A percentile compares a stretch with the other conserved stretches of the same genome.
phyloP scores from a whole-genome alignment of 148 eudicot species.

The Dysphania ambrosioides region DNA sequence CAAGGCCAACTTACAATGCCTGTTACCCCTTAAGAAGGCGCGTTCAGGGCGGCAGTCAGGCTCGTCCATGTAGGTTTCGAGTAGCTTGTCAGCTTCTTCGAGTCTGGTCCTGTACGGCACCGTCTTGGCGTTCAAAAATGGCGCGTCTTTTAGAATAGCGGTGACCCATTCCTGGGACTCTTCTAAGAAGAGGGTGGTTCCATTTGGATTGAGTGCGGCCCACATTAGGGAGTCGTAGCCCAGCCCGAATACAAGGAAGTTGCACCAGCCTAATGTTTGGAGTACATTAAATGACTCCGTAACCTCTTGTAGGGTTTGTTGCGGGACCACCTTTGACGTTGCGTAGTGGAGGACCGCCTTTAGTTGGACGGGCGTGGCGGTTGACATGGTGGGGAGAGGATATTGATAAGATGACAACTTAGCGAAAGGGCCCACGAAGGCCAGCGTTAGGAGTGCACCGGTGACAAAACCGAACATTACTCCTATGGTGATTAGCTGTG shows the following conservation, averaged over 20 bases:
- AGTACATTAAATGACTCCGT: slow-evolving; percentile 29
- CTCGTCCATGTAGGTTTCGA: slow-evolving; percentile 16
- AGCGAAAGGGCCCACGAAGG: neutral
- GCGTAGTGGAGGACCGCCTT: slow-evolving; percentile 45
- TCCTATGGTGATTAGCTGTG: neutral
- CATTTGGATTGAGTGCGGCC: slow-evolving; percentile 41
- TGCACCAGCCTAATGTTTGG: slow-evolving; percentile 23
- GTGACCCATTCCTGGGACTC: slow-evolving; percentile 41
- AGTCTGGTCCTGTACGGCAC: slow-evolving; percentile 34
- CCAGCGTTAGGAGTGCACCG: slow-evolving; percentile 17
- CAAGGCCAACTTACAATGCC: slow-evolving; percentile 27
- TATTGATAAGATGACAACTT: slow-evolving; percentile 9
- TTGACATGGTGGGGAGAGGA: slow-evolving; percentile 4
- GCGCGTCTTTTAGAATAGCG: slow-evolving; percentile 26
- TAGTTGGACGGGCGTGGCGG: slow-evolving; percentile 23
- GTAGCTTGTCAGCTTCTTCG: slow-evolving; percentile 23
- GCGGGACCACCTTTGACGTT: slow-evolving; percentile 38
- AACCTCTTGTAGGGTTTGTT: slow-evolving; percentile 33
- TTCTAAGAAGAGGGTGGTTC: slow-evolving; percentile 40
- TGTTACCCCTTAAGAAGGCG: slow-evolving; percentile 20
- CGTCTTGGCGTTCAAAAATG: slow-evolving; percentile 24
- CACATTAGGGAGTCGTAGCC: slow-evolving; percentile 52
- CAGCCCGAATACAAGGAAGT: slow-evolving; percentile 44
- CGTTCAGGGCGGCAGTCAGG: slow-evolving; percentile 30
- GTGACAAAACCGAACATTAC: slow-evolving; percentile 14